These are phyloP conservation scores for Globisporangium alternatum DNA, from an alignment of 352 stramenopile species.

Conservation along the genomic window DNA sequence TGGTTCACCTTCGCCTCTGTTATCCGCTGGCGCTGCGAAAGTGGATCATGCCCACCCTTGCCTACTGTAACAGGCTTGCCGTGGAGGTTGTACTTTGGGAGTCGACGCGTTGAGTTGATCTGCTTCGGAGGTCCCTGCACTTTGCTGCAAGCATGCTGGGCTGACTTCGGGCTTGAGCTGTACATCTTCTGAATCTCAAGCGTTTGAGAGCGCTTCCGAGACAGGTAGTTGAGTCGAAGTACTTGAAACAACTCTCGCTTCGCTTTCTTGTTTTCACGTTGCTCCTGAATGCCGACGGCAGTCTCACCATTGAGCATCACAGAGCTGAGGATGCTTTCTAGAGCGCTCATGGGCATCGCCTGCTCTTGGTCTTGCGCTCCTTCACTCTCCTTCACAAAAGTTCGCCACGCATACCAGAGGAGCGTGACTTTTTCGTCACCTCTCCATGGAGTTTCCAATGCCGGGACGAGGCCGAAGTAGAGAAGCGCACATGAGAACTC, in stretches of 20 bases:
- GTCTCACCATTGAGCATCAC: constrained; percentile 19
- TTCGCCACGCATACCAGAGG: constrained; percentile 51
- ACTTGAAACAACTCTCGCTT: constrained; percentile 7
- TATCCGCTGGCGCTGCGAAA: constrained; percentile 30
- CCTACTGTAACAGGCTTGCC: constrained; percentile 25
- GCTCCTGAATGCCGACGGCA: not conserved
- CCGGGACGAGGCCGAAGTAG: constrained; percentile 52
- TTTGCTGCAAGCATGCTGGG: not conserved
- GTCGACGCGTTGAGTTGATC: not conserved
- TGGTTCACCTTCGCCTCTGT: constrained; percentile 26
- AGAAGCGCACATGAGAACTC: constrained; percentile 59
- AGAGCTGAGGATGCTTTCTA: constrained; percentile 24
- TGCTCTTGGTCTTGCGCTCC: not conserved
- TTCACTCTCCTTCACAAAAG: constrained; percentile 21
- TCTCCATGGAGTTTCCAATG: constrained; percentile 36
- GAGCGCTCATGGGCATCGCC: constrained; percentile 8
- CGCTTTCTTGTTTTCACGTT: not conserved
- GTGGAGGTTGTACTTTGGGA: constrained; percentile 30
- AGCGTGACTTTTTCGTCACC: constrained; percentile 31
- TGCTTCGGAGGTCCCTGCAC: too few species aligned
- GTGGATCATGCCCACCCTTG: constrained; percentile 19
- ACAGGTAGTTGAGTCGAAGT: constrained; percentile 15
- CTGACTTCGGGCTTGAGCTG: not conserved
- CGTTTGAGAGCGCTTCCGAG: constrained; percentile 3
- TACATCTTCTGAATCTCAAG: constrained; percentile 8